Evolutionary conservation across 331 rosid species (phyloP).

Genomic region (Rosa hybrid): DNA sequence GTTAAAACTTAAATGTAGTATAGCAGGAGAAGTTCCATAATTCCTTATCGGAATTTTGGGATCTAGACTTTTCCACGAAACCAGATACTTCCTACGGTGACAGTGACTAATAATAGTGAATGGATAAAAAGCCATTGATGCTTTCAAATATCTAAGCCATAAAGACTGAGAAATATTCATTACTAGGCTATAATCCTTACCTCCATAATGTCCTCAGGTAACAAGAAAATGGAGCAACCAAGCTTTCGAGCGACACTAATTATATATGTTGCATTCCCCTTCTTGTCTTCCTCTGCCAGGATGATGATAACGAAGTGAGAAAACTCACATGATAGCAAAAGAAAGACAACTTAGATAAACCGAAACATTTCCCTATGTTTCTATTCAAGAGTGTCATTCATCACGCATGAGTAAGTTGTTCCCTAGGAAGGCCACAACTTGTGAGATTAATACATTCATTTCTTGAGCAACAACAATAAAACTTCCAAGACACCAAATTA

Average conservation of each 20-base stretch:
- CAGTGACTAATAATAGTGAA: background rate
- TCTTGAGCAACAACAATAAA: background rate
- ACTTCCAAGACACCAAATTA: background rate
- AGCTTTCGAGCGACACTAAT: constrained; percentile 99
- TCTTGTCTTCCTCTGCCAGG: constrained; percentile 90
- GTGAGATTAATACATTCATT: constrained; percentile 21
- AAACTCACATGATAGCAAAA: background rate
- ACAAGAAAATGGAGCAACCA: constrained; percentile 96
- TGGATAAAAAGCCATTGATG: background rate
- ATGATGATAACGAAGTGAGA: constrained; percentile 4
- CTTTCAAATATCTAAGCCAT: constrained; percentile 20
- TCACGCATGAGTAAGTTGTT: constrained; percentile 12
- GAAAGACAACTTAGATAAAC: constrained; percentile 6
- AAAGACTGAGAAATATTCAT: constrained; percentile 3
- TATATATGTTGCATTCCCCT: constrained; percentile 89
- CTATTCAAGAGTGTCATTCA: constrained; percentile 8
- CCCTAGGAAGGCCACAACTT: constrained; percentile 9
- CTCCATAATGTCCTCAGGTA: constrained; percentile 96
- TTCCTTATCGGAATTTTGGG: background rate
- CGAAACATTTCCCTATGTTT: constrained; percentile 20
- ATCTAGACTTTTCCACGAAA: background rate
- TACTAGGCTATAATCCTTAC: constrained; percentile 37
- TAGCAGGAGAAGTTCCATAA: background rate
- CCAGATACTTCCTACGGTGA: background rate
- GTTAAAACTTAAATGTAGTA: background rate